Evolutionary conservation across 352 stramenopile species (phyloP), one percentile per base, ranked within the genome.

Genomic region (Vaucheria bursata): DNA sequence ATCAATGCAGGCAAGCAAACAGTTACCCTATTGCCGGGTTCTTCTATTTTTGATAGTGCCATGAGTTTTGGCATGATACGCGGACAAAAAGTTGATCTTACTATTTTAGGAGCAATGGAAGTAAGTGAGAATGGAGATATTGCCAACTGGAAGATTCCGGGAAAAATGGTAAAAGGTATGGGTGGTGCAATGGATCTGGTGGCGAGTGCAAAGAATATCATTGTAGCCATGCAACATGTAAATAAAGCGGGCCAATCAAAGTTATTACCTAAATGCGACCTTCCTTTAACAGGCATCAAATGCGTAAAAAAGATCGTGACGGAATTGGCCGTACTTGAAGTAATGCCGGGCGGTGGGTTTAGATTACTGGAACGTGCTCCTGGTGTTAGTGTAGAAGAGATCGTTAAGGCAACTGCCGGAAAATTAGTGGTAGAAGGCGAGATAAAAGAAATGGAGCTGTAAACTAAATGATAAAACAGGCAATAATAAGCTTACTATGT

Each of bases 1-100:
- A 98, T 98, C 85, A 98, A 98, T 85, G 94, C 94, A 18, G 93
- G 94, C 71, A 98, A 98, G 83, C 92, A 98, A 82, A 98, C 94
- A 7, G 91, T 98, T 59, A 97, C 93, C 25, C 92, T 91, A 71
- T 77, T 97, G 52, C 86, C 86, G 3, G 92, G 93, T n/a, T 96
- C 94, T 33, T 95, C 89, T 35, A 93, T 90, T 6, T 98, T 98
- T 84, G 91, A 88, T 53, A 95, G 89, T 59, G 96, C 90, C 0
- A 91, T 97, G 75, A 95, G 88, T 79, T 98, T 98, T 80, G 92
- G 85, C 31, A 98, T 98, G 94, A 98, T 98, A 81, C 91, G 94
- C 68, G 94, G 94, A 50, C 89, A 90, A 38, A 29, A 98, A 81
- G 93, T 98, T 45, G 88, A 97, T 77, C 85, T 98, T 65, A 98